Percentiles rank a stretch among this genome's conserved stretches.
phyloP scores from a whole-genome alignment of 2,329 filamentous ascomycete species.

The Cladosporium sp. region DNA sequence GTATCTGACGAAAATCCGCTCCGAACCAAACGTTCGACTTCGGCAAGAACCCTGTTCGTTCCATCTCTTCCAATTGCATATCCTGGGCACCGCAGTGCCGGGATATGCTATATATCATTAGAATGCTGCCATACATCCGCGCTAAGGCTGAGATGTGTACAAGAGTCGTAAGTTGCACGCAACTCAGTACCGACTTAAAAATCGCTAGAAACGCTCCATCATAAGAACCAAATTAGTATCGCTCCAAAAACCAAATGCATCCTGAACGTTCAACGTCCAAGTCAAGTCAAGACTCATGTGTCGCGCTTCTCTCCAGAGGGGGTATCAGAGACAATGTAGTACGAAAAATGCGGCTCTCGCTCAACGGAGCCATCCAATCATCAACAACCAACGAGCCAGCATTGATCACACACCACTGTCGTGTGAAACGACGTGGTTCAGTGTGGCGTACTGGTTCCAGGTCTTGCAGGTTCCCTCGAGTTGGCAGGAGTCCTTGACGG shows the following conservation, averaged over 20 bases:
- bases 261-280: background rate
- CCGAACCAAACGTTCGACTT: background rate
- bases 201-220: conserved; percentile 17
- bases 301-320: conserved; percentile 4
- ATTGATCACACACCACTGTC: conserved; percentile 29
- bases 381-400: background rate
- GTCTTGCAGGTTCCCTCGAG: conserved; percentile 29
- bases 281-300: background rate
- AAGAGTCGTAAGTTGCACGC: conserved; percentile 8
- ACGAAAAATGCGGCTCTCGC: conserved; percentile 15
- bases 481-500: conserved; percentile 34
- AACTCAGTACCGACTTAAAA: background rate
- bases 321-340: conserved; percentile 9
- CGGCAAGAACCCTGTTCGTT: background rate
- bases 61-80: background rate
- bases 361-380: background rate
- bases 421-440: conserved; percentile 21
- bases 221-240: background rate
- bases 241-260: background rate
- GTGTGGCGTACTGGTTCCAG: conserved; percentile 29
- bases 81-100: background rate
- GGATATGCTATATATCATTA: conserved; percentile 6
- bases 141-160: conserved; percentile 19
- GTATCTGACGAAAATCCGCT: background rate
- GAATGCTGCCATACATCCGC: conserved; percentile 17